phyloP scores from a whole-genome alignment of 768 basidiomycete genomes.

The Atractiella rhizophila region DNA sequence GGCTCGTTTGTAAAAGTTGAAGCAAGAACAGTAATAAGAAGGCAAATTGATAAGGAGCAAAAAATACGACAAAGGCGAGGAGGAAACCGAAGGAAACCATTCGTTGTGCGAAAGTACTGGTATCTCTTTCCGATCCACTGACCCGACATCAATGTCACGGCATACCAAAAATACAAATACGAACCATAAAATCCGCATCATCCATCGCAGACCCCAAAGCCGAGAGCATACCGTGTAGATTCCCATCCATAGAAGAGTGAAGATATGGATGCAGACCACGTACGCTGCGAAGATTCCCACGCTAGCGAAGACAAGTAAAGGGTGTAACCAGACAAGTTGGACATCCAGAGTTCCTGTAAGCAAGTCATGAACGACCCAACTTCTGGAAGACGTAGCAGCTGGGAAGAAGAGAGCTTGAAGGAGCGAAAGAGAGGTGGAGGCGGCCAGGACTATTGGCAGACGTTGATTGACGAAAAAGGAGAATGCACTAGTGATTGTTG shows the following conservation, averaged over 20 bases:
- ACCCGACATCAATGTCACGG: constrained; percentile 38
- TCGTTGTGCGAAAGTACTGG: too few species aligned
- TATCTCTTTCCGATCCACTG: too few species aligned
- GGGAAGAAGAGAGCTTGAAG: too few species aligned
- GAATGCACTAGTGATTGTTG: neutral
- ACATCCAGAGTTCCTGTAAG: too few species aligned
- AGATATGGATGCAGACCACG: too few species aligned
- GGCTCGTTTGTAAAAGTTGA: constrained; percentile 40
- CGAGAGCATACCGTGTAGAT: neutral
- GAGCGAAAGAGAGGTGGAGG: too few species aligned
- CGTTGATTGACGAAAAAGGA: constrained; percentile 8
- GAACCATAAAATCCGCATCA: neutral
- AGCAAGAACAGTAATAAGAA: constrained; percentile 63
- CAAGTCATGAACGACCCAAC: too few species aligned
- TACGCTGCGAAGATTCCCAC: too few species aligned
- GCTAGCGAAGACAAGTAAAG: too few species aligned
- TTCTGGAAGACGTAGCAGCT: too few species aligned
- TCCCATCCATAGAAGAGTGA: neutral
- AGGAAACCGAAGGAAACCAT: constrained; percentile 32
- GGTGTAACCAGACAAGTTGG: too few species aligned
- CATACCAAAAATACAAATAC: constrained; percentile 29
- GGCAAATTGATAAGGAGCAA: constrained; percentile 81
- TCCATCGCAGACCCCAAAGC: neutral
- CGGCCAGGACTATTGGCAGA: neutral
- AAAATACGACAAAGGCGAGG: constrained; percentile 37